These are phyloP conservation scores for Hypomyces rosellus DNA, from an alignment of 2,329 filamentous ascomycete genomes.

Conservation along the genomic window DNA sequence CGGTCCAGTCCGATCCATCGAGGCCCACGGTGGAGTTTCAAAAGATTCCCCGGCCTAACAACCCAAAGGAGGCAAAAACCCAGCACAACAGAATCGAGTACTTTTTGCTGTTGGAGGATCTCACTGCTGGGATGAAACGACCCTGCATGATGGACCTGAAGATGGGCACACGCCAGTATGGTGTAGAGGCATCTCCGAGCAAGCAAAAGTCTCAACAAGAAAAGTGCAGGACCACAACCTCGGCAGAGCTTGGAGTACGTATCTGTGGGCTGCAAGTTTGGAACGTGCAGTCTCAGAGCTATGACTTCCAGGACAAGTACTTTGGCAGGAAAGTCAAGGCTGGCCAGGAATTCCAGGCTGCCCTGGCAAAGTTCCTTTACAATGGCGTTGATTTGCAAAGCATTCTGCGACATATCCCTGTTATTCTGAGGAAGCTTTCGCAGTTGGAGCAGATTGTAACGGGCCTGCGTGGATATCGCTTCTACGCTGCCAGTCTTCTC, in stretches of 20 bases:
- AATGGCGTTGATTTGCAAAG: constrained; percentile 78
- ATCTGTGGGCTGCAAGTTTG: constrained; percentile 96
- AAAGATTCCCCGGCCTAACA: constrained; percentile 55
- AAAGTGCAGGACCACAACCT: constrained; percentile 91
- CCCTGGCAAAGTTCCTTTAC: constrained; percentile 83
- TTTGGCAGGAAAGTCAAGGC: constrained; percentile 84
- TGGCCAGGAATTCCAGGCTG: constrained; percentile 81
- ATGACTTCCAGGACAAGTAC: constrained; percentile 98
- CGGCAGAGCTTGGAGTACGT: constrained; percentile 81
- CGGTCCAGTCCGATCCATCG: constrained; percentile 28
- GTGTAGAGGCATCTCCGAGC: constrained; percentile 83
- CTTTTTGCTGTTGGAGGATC: constrained; percentile 87
- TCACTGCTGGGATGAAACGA: constrained; percentile 92
- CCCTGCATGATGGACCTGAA: constrained; percentile 97
- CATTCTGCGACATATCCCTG: constrained; percentile 79
- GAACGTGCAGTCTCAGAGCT: constrained; percentile 76
- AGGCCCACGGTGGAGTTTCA: constrained; percentile 30
- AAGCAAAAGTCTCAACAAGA: constrained; percentile 89
- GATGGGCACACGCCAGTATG: constrained; percentile 97
- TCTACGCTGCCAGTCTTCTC: constrained; percentile 90
- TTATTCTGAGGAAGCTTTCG: constrained; percentile 75
- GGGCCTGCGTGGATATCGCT: constrained; percentile 75
- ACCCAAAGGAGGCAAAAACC: constrained; percentile 70
- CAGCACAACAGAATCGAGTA: constrained; percentile 71
- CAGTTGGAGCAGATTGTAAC: constrained; percentile 79